A percentile compares a stretch with the other conserved stretches of the same genome.
Conservation (phyloP, 495 filamentous ascomycete species). For the Massariosphaeria phaeospora region DNA sequence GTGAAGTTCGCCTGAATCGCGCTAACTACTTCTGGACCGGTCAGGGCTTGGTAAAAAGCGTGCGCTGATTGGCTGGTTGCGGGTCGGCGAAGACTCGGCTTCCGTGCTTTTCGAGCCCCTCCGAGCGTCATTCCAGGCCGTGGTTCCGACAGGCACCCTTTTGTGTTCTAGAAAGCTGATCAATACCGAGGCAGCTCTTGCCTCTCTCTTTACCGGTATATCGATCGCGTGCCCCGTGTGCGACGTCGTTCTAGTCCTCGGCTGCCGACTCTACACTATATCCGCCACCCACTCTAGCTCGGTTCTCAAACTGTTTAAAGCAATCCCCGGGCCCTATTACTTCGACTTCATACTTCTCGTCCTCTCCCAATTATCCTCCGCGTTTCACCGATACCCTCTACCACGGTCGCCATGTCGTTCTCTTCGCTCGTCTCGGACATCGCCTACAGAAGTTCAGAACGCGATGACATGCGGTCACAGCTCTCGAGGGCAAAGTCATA, state of each 20-base stretch:
- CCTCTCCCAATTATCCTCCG: neutral
- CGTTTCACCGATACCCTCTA: neutral
- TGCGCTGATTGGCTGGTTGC: neutral
- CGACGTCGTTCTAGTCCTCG: neutral
- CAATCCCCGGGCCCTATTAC: neutral
- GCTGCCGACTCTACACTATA: neutral
- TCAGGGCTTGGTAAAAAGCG: neutral
- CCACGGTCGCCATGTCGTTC: slow-evolving; percentile 68
- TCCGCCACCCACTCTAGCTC: slow-evolving; percentile 1
- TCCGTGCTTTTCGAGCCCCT: neutral
- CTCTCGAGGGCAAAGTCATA: slow-evolving; percentile 73
- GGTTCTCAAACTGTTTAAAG: neutral
- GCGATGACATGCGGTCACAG: slow-evolving; percentile 58
- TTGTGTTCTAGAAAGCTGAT: too few relatives aligned
- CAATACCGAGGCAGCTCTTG: too few relatives aligned
- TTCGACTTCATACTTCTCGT: neutral
- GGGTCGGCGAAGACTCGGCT: neutral
- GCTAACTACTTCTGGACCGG: too few relatives aligned
- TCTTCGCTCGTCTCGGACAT: slow-evolving; percentile 85
- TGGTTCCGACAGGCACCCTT: too few relatives aligned
- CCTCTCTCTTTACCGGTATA: too few relatives aligned
- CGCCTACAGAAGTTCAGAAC: slow-evolving; percentile 60
- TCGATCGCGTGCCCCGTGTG: too few relatives aligned
- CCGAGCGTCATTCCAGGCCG: too few relatives aligned
- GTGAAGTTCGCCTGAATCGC: too few relatives aligned